Percentiles rank a stretch among this genome's conserved stretches.
phyloP scores from a whole-genome alignment of 306 rosid species.

The Sicyos baderoa region DNA sequence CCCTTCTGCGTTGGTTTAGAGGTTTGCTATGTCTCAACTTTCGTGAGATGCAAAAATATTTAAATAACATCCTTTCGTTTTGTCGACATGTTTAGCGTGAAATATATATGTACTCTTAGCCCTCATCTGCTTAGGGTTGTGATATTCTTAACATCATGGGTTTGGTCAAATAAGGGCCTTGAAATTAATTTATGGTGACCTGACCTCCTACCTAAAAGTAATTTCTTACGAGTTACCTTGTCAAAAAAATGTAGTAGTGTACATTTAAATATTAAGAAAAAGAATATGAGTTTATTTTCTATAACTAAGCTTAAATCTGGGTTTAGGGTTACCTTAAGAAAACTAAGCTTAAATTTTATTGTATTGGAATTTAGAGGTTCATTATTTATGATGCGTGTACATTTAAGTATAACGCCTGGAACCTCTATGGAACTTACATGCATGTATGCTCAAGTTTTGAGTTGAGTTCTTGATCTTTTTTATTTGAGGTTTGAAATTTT shows the following conservation, averaged over 20 bases:
- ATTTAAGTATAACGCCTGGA: slow-evolving; percentile 3
- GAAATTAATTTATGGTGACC: too few relatives aligned
- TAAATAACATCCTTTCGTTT: neutral
- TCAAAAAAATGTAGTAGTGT: too few relatives aligned
- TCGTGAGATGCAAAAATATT: neutral
- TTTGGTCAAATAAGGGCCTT: too few relatives aligned
- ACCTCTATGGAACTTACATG: neutral
- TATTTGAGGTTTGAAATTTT: neutral
- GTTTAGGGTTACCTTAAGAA: too few relatives aligned
- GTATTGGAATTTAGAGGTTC: neutral
- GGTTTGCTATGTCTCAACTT: slow-evolving; percentile 37
- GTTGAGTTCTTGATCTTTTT: neutral
- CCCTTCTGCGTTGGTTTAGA: slow-evolving; percentile 86
- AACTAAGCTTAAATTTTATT: too few relatives aligned
- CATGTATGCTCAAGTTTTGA: neutral
- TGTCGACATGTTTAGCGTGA: neutral
- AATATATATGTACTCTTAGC: neutral
- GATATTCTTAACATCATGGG: too few relatives aligned
- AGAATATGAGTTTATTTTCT: too few relatives aligned
- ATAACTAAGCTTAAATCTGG: too few relatives aligned
- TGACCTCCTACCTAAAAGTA: too few relatives aligned
- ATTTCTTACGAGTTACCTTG: too few relatives aligned
- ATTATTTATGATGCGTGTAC: neutral
- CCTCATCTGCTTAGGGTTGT: neutral
- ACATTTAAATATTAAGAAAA: too few relatives aligned